Evolutionary conservation across 1,284 basidiomycete genomes (phyloP).

Genomic region (Pterulicium gracile): DNA sequence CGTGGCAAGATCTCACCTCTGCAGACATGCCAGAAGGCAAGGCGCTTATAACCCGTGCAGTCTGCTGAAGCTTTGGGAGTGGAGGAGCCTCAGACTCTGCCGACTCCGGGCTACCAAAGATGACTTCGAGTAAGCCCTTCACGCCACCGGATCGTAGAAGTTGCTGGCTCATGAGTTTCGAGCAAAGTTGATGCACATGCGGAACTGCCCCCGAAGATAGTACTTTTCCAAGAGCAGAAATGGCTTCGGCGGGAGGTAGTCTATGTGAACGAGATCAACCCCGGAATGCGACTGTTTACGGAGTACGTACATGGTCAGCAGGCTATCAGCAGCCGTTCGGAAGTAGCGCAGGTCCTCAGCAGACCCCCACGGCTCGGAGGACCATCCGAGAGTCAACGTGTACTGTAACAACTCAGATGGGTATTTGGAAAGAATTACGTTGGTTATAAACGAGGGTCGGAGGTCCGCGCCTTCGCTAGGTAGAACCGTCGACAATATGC

Average conservation of each 20-base stretch:
- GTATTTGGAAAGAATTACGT: slow-evolving; percentile 47
- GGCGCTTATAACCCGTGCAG: slow-evolving; percentile 44
- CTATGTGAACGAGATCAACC: slow-evolving; percentile 22
- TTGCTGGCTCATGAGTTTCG: slow-evolving; percentile 52
- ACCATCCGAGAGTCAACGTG: slow-evolving; percentile 57
- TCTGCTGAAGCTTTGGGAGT: slow-evolving; percentile 58
- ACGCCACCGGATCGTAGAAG: slow-evolving; percentile 59
- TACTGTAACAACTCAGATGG: slow-evolving; percentile 45
- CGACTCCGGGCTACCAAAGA: slow-evolving; percentile 52
- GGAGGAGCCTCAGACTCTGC: slow-evolving; percentile 35
- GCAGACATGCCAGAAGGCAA: slow-evolving; percentile 42
- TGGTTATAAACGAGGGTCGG: slow-evolving; percentile 48
- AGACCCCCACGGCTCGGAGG: slow-evolving; percentile 40
- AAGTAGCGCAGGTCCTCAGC: slow-evolving; percentile 26
- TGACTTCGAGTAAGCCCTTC: slow-evolving; percentile 49
- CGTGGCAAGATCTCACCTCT: slow-evolving; percentile 26
- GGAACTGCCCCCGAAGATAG: slow-evolving; percentile 33
- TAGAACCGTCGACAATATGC: slow-evolving; percentile 38
- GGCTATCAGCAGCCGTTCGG: slow-evolving; percentile 37
- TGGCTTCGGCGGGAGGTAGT: slow-evolving; percentile 51
- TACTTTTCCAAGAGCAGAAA: slow-evolving; percentile 48
- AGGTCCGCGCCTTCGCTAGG: slow-evolving; percentile 33
- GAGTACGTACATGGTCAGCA: slow-evolving; percentile 46
- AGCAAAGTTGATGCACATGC: slow-evolving; percentile 47
- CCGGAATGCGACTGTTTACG: slow-evolving; percentile 9